Evolutionary conservation across 345 rosid genomes (phyloP).

Genomic region (Citrus hindsii): DNA sequence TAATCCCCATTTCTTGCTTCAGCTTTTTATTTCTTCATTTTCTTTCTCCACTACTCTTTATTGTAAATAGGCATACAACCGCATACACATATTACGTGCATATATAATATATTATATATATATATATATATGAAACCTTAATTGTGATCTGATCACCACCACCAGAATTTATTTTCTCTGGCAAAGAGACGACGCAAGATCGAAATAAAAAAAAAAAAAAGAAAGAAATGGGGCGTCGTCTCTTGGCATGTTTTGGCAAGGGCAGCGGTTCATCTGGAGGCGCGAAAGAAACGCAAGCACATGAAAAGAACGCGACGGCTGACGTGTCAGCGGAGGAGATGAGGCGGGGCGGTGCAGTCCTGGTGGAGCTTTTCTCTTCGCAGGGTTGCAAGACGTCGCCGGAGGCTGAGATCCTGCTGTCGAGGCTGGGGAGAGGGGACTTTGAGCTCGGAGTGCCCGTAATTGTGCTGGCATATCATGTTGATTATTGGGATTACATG

Average conservation of each 20-base stretch:
- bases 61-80: neutral
- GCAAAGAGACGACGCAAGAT: slow-evolving; percentile 23
- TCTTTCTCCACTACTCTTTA: neutral
- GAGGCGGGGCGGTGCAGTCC: slow-evolving; percentile 44
- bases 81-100: neutral
- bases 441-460: slow-evolving; percentile 58
- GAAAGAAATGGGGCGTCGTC: slow-evolving; percentile 55
- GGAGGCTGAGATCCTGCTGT: slow-evolving; percentile 72
- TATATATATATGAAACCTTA: neutral
- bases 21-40: neutral
- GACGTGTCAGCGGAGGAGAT: slow-evolving; percentile 43
- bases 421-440: slow-evolving; percentile 91
- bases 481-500: slow-evolving; percentile 88
- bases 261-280: neutral
- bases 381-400: slow-evolving; percentile 87
- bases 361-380: slow-evolving; percentile 86
- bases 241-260: slow-evolving; percentile 64
- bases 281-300: neutral
- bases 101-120: neutral
- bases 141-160: slow-evolving; percentile 4
- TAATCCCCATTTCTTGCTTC: neutral
- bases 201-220: slow-evolving; percentile 10
- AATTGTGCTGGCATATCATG: slow-evolving; percentile 67
- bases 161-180: neutral
- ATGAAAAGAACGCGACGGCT: slow-evolving; percentile 10